Conservation (phyloP, 192 early-diverging fungal genomes). For the Backusella parvicylindrica region DNA sequence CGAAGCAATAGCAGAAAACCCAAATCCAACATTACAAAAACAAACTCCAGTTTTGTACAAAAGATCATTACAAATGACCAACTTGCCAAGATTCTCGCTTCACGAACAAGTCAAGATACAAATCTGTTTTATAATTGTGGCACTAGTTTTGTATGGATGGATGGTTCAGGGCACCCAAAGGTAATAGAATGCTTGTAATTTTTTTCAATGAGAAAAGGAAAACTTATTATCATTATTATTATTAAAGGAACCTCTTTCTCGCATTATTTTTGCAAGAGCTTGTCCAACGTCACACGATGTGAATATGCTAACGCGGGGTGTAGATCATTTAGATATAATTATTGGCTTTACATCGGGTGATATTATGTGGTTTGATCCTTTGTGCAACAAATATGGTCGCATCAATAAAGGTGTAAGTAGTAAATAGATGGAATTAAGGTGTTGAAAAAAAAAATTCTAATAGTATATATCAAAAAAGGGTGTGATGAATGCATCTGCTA, state of each 20-base stretch:
- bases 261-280: constrained; percentile 70
- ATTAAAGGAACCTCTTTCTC: constrained; percentile 72
- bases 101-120: constrained; percentile 51
- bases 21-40: constrained; percentile 65
- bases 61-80: constrained; percentile 68
- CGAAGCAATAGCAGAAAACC: constrained; percentile 31
- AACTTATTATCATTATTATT: background rate
- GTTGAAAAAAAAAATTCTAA: background rate
- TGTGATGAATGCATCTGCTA: constrained; percentile 60
- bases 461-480: constrained; percentile 37
- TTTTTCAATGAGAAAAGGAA: background rate
- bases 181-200: constrained; percentile 34
- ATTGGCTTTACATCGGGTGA: constrained; percentile 83
- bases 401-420: constrained; percentile 74
- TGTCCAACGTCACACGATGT: constrained; percentile 86
- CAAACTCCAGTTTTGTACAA: constrained; percentile 67
- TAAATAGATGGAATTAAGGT: background rate
- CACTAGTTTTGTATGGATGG: constrained; percentile 66
- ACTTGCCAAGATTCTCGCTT: constrained; percentile 56
- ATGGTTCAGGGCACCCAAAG: constrained; percentile 55
- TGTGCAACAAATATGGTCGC: constrained; percentile 83
- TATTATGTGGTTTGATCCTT: constrained; percentile 82
- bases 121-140: constrained; percentile 78
- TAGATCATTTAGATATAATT: constrained; percentile 75
- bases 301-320: constrained; percentile 68